phyloP scores from a whole-genome alignment of 140 eudicot species.

The Oenanthe javanica region DNA sequence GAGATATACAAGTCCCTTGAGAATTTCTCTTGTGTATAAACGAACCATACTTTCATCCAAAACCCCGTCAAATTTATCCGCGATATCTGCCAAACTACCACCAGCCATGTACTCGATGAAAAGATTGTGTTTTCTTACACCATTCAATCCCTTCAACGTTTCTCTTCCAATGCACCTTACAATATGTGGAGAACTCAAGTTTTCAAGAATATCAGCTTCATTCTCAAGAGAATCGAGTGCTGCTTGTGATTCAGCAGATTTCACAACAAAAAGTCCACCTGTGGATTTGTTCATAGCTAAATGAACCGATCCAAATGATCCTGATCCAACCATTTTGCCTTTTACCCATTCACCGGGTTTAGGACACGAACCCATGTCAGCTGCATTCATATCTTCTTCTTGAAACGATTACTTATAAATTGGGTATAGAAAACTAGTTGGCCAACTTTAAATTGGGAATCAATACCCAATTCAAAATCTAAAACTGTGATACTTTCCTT shows the following conservation, averaged over 20 bases:
- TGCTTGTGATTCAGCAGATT: conserved; percentile 49
- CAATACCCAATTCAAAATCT: conserved; percentile 8
- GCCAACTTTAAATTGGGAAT: conserved; percentile 11
- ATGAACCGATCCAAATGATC: conserved; percentile 60
- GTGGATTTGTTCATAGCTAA: conserved; percentile 62
- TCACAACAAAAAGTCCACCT: conserved; percentile 61
- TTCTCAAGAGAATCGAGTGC: conserved; percentile 43
- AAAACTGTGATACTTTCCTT: neutral
- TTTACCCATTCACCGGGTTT: conserved; percentile 54
- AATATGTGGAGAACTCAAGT: conserved; percentile 48
- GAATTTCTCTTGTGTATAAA: conserved; percentile 52
- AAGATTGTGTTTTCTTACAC: conserved; percentile 29
- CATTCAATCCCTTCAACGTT: conserved; percentile 24
- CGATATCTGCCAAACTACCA: conserved; percentile 56
- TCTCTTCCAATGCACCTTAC: conserved; percentile 54
- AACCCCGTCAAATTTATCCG: conserved; percentile 52
- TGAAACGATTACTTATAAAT: conserved; percentile 1
- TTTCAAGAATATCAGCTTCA: conserved; percentile 47
- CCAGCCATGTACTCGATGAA: conserved; percentile 73
- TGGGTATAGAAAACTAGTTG: conserved; percentile 1
- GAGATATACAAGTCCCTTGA: conserved; percentile 44
- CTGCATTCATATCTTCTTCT: conserved; percentile 26
- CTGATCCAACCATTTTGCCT: conserved; percentile 65
- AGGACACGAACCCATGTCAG: conserved; percentile 16
- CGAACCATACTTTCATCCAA: conserved; percentile 43